Evolutionary conservation across 257 asterid genomes (phyloP).

Genomic region (Solanum verrucosum): DNA sequence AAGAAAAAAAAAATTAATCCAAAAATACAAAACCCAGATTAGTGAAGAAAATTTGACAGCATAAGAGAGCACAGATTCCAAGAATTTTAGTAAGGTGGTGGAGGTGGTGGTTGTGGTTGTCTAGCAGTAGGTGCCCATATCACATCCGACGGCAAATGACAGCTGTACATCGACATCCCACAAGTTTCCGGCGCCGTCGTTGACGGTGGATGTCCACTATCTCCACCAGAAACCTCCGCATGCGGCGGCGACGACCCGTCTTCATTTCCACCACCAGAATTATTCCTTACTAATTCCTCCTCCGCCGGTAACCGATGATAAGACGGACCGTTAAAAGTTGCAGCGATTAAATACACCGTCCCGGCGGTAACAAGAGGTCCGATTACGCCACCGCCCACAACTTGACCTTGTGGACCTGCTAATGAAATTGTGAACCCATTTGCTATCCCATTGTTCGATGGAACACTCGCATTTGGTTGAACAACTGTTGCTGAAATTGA

Average conservation of each 20-base stretch:
- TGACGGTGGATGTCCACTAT: conserved; percentile 12
- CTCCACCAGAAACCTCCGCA: conserved; percentile 28
- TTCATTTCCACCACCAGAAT: conserved; percentile 9
- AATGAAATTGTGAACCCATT: conserved; percentile 46
- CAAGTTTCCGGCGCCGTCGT: conserved; percentile 3
- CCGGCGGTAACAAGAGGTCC: conserved; percentile 62
- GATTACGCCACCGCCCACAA: conserved; percentile 64
- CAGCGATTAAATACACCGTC: conserved; percentile 50
- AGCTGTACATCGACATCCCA: conserved; percentile 19
- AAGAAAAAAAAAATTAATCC: background rate
- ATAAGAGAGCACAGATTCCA: background rate
- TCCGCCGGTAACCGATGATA: conserved; percentile 39
- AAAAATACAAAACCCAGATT: background rate
- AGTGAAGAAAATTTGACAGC: background rate
- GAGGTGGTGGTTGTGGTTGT: conserved; percentile 37
- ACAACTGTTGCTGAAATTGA: conserved; percentile 64
- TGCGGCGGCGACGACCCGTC: conserved; percentile 21
- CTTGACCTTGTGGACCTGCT: conserved; percentile 83
- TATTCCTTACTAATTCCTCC: conserved; percentile 20
- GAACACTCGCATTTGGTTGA: background rate
- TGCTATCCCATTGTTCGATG: conserved; percentile 5
- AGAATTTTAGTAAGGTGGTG: conserved; percentile 36
- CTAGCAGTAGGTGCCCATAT: conserved; percentile 56
- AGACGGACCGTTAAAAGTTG: conserved; percentile 49
- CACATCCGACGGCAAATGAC: conserved; percentile 40